A percentile compares a stretch with the other conserved stretches of the same genome.
Evolutionary conservation across 306 rosid species (phyloP).

Genomic region (Chamaecrista fasciculata): DNA sequence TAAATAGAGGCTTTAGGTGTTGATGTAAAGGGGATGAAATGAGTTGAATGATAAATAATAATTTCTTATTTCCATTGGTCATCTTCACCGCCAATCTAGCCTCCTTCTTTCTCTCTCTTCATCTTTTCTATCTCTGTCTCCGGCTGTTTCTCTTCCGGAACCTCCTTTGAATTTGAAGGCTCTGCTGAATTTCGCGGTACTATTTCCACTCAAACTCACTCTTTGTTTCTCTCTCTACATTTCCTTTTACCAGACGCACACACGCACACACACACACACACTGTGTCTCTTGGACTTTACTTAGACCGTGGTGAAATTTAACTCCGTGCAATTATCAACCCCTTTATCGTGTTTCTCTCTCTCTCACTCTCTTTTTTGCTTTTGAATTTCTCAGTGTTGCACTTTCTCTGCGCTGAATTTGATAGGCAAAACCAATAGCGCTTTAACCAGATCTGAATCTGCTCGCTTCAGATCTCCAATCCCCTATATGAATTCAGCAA

Average conservation of each 20-base stretch:
- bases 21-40: too few relatives aligned
- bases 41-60: too few relatives aligned
- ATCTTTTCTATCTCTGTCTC: background rate
- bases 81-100: slow-evolving; percentile 30
- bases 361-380: background rate
- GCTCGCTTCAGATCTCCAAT: slow-evolving; percentile 40
- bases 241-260: background rate
- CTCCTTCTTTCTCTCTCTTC: background rate
- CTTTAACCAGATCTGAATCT: slow-evolving; percentile 17
- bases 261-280: background rate
- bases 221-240: background rate
- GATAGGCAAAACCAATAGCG: background rate
- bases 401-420: slow-evolving; percentile 4
- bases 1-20: too few relatives aligned
- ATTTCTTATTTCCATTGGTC: slow-evolving; percentile 19
- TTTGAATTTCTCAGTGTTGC: slow-evolving; percentile 5
- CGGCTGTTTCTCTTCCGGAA: slow-evolving; percentile 9
- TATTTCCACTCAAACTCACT: background rate
- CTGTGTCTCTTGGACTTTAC: background rate
- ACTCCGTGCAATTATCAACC: slow-evolving; percentile 4
- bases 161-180: slow-evolving; percentile 28
- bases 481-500: slow-evolving; percentile 26
- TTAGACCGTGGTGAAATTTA: background rate
- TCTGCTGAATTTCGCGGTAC: slow-evolving; percentile 29
- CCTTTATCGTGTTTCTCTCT: background rate